A percentile compares a stretch with the other conserved stretches of the same genome.
These are phyloP conservation scores for Mediolabrus comicus DNA, from an alignment of 108 stramenopile species.

Conservation along the genomic window DNA sequence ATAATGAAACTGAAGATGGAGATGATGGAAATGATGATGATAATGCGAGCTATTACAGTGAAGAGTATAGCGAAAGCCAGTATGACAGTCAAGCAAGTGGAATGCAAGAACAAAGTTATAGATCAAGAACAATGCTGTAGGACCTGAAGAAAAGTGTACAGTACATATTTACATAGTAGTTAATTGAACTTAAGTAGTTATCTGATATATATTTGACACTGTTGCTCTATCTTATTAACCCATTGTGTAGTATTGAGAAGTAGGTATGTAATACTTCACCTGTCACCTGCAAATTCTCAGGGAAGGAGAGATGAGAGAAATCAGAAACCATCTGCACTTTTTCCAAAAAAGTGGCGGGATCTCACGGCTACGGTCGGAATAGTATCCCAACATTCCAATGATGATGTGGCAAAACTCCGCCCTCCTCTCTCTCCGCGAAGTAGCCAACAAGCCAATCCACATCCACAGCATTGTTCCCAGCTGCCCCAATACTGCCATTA, in stretches of 20 bases:
- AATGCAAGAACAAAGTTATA: background rate
- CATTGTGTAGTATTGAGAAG: too few relatives aligned
- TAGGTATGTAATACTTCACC: too few relatives aligned
- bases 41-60: background rate
- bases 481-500: background rate
- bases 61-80: conserved; percentile 5
- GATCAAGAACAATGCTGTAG: background rate
- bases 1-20: conserved; percentile 25
- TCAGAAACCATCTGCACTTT: too few relatives aligned
- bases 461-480: background rate
- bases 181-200: too few relatives aligned
- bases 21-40: conserved; percentile 38
- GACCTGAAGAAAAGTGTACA: background rate
- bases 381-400: background rate
- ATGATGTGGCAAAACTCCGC: background rate
- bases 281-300: too few relatives aligned
- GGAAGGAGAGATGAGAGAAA: too few relatives aligned
- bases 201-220: background rate
- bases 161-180: too few relatives aligned
- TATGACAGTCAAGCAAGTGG: conserved; percentile 10
- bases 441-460: background rate
- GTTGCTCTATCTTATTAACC: too few relatives aligned
- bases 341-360: too few relatives aligned
- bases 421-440: background rate
- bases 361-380: background rate